Conservation (phyloP, 192 early-diverging fungal species). For the Rhizoclosmatium sp. region DNA sequence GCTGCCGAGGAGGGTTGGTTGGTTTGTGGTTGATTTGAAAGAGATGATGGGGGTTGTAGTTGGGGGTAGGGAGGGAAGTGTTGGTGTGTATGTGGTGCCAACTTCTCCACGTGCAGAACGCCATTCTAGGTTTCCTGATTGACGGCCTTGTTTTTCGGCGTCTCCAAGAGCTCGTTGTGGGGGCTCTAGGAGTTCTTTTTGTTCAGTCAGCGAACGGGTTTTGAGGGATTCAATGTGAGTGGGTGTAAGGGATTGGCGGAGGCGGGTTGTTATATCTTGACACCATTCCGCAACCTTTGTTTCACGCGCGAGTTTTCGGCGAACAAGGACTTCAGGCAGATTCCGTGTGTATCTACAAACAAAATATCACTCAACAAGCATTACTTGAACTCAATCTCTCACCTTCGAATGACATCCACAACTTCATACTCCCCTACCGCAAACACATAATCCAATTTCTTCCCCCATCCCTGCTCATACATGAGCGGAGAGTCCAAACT, state of each 20-base stretch:
- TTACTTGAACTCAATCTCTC: not conserved
- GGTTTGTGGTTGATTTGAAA: not conserved
- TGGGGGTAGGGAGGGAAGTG: not conserved
- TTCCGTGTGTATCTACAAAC: conserved; percentile 37
- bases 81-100: not conserved
- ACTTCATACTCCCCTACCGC: conserved; percentile 38
- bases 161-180: not conserved
- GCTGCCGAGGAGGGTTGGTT: not conserved
- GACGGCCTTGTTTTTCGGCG: conserved; percentile 33
- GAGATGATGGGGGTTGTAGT: no score
- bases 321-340: conserved; percentile 13
- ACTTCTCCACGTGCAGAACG: conserved; percentile 42
- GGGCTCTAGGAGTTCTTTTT: conserved; percentile 19
- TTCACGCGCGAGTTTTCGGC: conserved; percentile 41
- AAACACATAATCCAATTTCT: conserved; percentile 52
- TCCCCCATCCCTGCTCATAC: conserved; percentile 58
- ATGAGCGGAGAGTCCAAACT: conserved; percentile 48
- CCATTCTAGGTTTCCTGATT: conserved; percentile 46
- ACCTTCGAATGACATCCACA: conserved; percentile 43
- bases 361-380: not conserved
- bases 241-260: not conserved
- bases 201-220: conserved; percentile 21
- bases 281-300: not conserved
- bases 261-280: not conserved
- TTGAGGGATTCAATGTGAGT: conserved; percentile 21